A percentile compares a stretch with the other conserved stretches of the same genome.
phyloP scores from a whole-genome alignment of 2,329 filamentous ascomycete genomes.

The Colletotrichum camelliae region DNA sequence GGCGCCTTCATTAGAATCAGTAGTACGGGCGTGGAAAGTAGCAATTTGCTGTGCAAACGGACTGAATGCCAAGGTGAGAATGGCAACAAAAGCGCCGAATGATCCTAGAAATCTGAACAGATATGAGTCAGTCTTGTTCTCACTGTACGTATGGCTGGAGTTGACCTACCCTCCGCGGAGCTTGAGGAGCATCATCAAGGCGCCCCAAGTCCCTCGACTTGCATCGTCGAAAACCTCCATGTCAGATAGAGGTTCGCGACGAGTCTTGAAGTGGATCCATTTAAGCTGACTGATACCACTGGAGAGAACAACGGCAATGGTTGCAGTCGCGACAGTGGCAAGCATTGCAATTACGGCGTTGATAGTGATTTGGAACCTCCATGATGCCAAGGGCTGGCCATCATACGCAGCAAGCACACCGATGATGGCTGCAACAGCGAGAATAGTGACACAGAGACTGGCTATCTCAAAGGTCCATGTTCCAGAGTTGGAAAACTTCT shows the following conservation, averaged over 20 bases:
- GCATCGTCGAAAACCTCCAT: slow-evolving; percentile 39
- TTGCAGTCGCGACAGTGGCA: slow-evolving; percentile 32
- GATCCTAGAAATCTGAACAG: slow-evolving; percentile 28
- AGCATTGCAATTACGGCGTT: slow-evolving; percentile 37
- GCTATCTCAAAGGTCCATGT: slow-evolving; percentile 33
- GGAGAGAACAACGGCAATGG: slow-evolving; percentile 33
- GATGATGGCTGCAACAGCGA: slow-evolving; percentile 31
- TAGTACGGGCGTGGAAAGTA: slow-evolving; percentile 29
- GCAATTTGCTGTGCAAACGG: slow-evolving; percentile 38
- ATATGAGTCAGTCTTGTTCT: not conserved
- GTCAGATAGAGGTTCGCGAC: slow-evolving; percentile 31
- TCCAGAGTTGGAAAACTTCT: slow-evolving; percentile 20
- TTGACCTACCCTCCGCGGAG: slow-evolving; percentile 32
- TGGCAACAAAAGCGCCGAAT: slow-evolving; percentile 31
- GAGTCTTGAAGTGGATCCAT: slow-evolving; percentile 36
- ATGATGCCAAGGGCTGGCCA: slow-evolving; percentile 29
- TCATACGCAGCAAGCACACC: slow-evolving; percentile 34
- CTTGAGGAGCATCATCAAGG: slow-evolving; percentile 30
- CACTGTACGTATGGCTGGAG: not conserved
- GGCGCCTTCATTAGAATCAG: slow-evolving; percentile 24
- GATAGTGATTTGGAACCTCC: slow-evolving; percentile 36
- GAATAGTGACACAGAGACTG: slow-evolving; percentile 28
- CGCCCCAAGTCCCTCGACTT: slow-evolving; percentile 34
- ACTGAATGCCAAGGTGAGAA: slow-evolving; percentile 31
- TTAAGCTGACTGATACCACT: slow-evolving; percentile 36